Conservation (phyloP, 83 land plant genomes). For the Picea abies region DNA sequence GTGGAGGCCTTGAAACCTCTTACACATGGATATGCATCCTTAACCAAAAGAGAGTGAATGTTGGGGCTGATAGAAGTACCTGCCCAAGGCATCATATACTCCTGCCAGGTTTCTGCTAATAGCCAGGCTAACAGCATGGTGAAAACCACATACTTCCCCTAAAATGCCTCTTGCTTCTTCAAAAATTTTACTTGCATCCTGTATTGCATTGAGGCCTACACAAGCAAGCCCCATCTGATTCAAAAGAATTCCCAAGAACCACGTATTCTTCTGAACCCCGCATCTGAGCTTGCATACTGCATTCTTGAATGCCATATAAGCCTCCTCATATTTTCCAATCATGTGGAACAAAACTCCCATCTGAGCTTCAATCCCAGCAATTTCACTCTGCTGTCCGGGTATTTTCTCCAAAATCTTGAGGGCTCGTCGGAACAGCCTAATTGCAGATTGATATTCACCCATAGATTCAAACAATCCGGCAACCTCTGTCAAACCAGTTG, state of each 20-base stretch:
- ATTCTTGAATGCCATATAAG: conserved; percentile 62
- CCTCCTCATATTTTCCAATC: conserved; percentile 71
- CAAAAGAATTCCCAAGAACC: conserved; percentile 82
- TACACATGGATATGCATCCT: too few species aligned
- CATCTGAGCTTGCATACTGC: conserved; percentile 71
- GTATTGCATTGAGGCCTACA: conserved; percentile 75
- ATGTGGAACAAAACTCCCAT: conserved; percentile 83
- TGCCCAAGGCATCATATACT: conserved; percentile 26
- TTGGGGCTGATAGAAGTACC: neutral
- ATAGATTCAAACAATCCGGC: conserved; percentile 34
- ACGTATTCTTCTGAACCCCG: conserved; percentile 68
- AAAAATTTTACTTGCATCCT: conserved; percentile 76
- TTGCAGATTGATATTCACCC: conserved; percentile 40
- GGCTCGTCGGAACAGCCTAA: conserved; percentile 30
- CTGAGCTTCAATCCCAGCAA: conserved; percentile 93
- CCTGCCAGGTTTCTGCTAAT: conserved; percentile 96
- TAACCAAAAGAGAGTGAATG: too few species aligned
- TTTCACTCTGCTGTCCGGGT: conserved; percentile 79
- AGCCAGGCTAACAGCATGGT: conserved; percentile 84
- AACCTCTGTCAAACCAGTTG: conserved; percentile 37
- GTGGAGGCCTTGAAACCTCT: too few species aligned
- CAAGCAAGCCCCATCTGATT: conserved; percentile 94
- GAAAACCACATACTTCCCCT: conserved; percentile 78
- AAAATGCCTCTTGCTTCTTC: conserved; percentile 80
- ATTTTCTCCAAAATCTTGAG: conserved; percentile 47